Evolutionary conservation across 495 filamentous ascomycete species (phyloP).

Genomic region (Hypomontagnella submonticulosa): DNA sequence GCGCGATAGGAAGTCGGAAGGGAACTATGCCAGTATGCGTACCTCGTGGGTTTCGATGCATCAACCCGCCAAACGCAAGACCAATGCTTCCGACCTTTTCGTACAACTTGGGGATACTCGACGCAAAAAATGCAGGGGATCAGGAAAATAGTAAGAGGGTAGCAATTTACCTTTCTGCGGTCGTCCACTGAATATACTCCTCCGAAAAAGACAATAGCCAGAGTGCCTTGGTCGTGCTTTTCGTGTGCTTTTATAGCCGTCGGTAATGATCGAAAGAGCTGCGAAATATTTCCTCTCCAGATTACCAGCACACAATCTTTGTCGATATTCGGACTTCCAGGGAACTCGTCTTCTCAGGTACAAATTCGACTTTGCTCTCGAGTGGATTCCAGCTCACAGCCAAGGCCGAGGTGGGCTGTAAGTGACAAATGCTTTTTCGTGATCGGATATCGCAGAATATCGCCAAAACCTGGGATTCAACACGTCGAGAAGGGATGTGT

Average conservation of each 20-base stretch:
- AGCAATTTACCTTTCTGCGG: constrained; percentile 31
- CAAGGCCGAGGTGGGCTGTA: neutral
- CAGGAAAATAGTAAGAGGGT: constrained; percentile 15
- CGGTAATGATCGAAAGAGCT: too few species aligned
- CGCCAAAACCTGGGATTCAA: constrained; percentile 1
- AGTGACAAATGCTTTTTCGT: constrained; percentile 11
- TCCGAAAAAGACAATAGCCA: constrained; percentile 1
- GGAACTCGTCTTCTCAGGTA: constrained; percentile 9
- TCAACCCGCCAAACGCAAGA: constrained; percentile 43
- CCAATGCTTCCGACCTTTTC: constrained; percentile 35
- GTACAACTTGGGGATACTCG: constrained; percentile 2
- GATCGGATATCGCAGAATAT: constrained; percentile 7
- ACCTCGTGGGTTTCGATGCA: constrained; percentile 48
- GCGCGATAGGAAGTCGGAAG: constrained; percentile 39
- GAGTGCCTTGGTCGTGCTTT: neutral
- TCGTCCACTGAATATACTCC: neutral
- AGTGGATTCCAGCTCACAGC: constrained; percentile 5
- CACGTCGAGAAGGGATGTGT: constrained; percentile 25
- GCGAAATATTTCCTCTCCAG: too few species aligned
- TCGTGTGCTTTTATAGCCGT: neutral
- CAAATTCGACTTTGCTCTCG: constrained; percentile 3
- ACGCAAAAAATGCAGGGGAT: constrained; percentile 1
- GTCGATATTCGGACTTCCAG: too few species aligned
- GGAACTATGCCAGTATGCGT: constrained; percentile 45
- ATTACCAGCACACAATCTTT: too few species aligned